phyloP scores from a whole-genome alignment of 1,139 yeast genomes.

The Taiozyma onychis region DNA sequence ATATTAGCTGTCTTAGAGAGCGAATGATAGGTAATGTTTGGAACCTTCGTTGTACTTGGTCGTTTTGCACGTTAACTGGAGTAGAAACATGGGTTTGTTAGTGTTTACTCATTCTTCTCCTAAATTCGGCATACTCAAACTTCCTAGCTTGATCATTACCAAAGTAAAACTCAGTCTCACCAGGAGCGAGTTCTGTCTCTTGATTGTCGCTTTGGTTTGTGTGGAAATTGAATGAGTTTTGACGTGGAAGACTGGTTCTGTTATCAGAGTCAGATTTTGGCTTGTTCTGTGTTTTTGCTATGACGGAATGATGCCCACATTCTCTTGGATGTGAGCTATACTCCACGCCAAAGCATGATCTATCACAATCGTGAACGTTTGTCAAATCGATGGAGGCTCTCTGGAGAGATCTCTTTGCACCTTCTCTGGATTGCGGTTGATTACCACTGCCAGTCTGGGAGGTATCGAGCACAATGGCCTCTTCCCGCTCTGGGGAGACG shows the following conservation, averaged over 20 bases:
- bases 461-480: not conserved
- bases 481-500: not conserved
- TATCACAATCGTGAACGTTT: constrained; percentile 2
- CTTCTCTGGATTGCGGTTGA: constrained; percentile 9
- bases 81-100: not conserved
- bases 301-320: not conserved
- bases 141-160: constrained; percentile 1
- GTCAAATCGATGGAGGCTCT: constrained; percentile 9
- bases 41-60: not conserved
- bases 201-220: not conserved
- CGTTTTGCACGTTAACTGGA: not conserved
- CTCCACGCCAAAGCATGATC: constrained; percentile 1
- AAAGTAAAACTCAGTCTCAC: not conserved
- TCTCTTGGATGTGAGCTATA: not conserved
- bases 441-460: not conserved
- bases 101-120: constrained; percentile 14
- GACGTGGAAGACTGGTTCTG: not conserved
- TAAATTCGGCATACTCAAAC: constrained; percentile 20
- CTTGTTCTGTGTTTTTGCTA: not conserved
- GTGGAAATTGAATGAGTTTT: not conserved
- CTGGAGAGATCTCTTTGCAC: constrained; percentile 11
- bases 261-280: not conserved
- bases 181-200: not conserved
- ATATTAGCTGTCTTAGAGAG: not conserved
- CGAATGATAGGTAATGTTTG: not conserved